A percentile compares a stretch with the other conserved stretches of the same genome.
Conservation (phyloP, 768 basidiomycete species). For the Hygrophorus russula region DNA sequence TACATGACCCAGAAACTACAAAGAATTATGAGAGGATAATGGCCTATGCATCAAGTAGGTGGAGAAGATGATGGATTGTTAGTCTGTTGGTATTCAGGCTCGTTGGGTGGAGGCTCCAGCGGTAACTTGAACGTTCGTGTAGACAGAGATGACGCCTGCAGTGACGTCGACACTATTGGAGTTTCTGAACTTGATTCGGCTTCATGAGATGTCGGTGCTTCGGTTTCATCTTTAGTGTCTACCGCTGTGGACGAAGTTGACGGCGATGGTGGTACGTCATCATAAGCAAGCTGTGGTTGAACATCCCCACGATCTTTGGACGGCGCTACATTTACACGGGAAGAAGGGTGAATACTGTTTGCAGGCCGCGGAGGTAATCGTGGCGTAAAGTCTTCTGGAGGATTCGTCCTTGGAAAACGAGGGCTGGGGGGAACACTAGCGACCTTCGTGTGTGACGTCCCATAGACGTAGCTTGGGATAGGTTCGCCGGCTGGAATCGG, state of each 20-base stretch:
- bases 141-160: too few relatives aligned
- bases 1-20: too few relatives aligned
- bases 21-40: too few relatives aligned
- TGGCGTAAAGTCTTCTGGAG: slow-evolving; percentile 63
- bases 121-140: too few relatives aligned
- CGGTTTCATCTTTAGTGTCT: background rate
- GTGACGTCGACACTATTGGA: too few relatives aligned
- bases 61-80: too few relatives aligned
- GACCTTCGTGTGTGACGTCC: slow-evolving; percentile 62
- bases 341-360: slow-evolving; percentile 71
- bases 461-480: slow-evolving; percentile 45
- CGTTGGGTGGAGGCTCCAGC: too few relatives aligned
- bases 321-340: slow-evolving; percentile 45
- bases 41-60: too few relatives aligned
- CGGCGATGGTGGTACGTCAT: slow-evolving; percentile 18
- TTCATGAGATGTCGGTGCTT: too few relatives aligned
- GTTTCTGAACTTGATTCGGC: background rate
- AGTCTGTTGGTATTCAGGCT: too few relatives aligned
- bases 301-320: slow-evolving; percentile 24
- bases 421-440: slow-evolving; percentile 32
- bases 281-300: slow-evolving; percentile 18
- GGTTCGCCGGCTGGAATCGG: slow-evolving; percentile 62
- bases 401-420: slow-evolving; percentile 9
- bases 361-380: slow-evolving; percentile 56
- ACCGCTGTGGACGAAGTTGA: slow-evolving; percentile 5